phyloP scores from a whole-genome alignment of 2,329 filamentous ascomycete genomes.

The Fusarium floridanum region DNA sequence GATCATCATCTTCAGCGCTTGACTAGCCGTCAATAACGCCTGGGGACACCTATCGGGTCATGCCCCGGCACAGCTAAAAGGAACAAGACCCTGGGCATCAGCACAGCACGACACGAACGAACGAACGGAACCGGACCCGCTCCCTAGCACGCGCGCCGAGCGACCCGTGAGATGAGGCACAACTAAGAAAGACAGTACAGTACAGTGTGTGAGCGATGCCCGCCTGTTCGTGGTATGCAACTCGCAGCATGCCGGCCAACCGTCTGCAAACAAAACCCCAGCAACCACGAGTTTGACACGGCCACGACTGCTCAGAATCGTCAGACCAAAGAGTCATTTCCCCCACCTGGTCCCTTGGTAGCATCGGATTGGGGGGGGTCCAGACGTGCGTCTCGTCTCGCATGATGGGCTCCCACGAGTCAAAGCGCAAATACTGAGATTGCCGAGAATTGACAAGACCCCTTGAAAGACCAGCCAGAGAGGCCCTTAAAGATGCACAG shows the following conservation, averaged over 20 bases:
- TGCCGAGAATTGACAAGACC: slow-evolving; percentile 22
- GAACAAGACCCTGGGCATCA: not conserved
- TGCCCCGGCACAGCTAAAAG: slow-evolving; percentile 3
- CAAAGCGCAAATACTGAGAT: slow-evolving; percentile 32
- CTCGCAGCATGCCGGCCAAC: not conserved
- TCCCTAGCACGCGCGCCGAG: not conserved
- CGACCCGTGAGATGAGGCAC: slow-evolving; percentile 10
- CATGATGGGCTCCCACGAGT: slow-evolving; percentile 22
- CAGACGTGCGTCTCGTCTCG: slow-evolving; percentile 9
- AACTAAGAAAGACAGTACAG: too few relatives aligned
- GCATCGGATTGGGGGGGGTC: slow-evolving; percentile 6
- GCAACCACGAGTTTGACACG: not conserved
- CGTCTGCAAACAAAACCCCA: not conserved
- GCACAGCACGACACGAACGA: not conserved
- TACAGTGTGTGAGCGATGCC: too few relatives aligned
- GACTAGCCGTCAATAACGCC: slow-evolving; percentile 12
- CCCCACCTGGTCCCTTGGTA: slow-evolving; percentile 9
- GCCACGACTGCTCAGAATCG: slow-evolving; percentile 2
- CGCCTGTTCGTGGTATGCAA: slow-evolving; percentile 3
- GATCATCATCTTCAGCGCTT: slow-evolving; percentile 14
- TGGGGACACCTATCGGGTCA: slow-evolving; percentile 18
- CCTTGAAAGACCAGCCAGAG: not conserved
- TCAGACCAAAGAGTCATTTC: slow-evolving; percentile 6
- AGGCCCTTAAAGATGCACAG: slow-evolving; percentile 14
- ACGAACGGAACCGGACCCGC: slow-evolving; percentile 5